A percentile compares a stretch with the other conserved stretches of the same genome.
Conservation (phyloP, 257 asterid genomes). For the Paulownia fortunei region DNA sequence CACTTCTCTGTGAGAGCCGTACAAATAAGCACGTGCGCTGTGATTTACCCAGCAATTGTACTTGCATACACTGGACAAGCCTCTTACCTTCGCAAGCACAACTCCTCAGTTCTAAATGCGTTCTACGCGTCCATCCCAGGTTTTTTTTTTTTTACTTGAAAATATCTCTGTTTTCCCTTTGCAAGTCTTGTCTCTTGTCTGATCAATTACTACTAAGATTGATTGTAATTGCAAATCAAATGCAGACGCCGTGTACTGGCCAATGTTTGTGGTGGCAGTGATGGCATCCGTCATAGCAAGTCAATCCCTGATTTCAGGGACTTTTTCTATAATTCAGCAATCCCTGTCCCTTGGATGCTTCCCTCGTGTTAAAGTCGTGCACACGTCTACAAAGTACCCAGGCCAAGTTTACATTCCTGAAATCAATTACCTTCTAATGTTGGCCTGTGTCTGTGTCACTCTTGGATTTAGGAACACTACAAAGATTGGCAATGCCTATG, state of each 20-base stretch:
- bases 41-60: slow-evolving; percentile 53
- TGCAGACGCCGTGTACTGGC: slow-evolving; percentile 63
- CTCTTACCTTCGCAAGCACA: slow-evolving; percentile 52
- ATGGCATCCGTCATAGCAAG: slow-evolving; percentile 62
- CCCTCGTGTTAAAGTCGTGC: slow-evolving; percentile 61
- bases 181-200: neutral
- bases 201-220: neutral
- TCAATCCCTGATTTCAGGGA: slow-evolving; percentile 66
- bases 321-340: slow-evolving; percentile 64
- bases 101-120: slow-evolving; percentile 28
- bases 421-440: slow-evolving; percentile 57
- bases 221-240: neutral
- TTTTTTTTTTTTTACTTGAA: neutral
- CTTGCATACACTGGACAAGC: slow-evolving; percentile 66
- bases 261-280: slow-evolving; percentile 60
- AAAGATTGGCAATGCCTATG: slow-evolving; percentile 64
- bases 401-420: slow-evolving; percentile 71
- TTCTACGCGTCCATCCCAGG: slow-evolving; percentile 68
- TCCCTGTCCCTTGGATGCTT: slow-evolving; percentile 66
- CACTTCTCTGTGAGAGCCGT: slow-evolving; percentile 64
- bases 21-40: slow-evolving; percentile 57
- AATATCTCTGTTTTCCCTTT: neutral
- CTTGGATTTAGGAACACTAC: slow-evolving; percentile 48
- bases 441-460: slow-evolving; percentile 55
- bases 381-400: slow-evolving; percentile 49